Evolutionary conservation across 2,329 filamentous ascomycete species (phyloP).

Genomic region (Cercospora sp.): DNA sequence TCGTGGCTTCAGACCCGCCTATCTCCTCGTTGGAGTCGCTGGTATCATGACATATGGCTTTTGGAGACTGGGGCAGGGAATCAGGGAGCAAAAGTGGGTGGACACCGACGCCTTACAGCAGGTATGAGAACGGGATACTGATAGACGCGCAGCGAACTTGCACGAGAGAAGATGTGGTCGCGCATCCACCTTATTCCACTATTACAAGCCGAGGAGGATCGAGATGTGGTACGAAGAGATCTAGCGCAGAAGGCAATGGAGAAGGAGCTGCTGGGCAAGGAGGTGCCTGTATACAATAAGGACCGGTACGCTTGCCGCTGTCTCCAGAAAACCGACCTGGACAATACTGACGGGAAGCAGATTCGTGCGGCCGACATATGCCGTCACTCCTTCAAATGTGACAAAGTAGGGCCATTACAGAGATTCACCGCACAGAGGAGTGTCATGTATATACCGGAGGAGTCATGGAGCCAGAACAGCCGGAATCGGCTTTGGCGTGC

Average conservation of each 20-base stretch:
- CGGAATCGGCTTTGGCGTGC: background rate
- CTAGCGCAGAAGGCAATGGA: constrained; percentile 85
- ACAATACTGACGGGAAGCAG: constrained; percentile 45
- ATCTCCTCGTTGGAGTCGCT: constrained; percentile 74
- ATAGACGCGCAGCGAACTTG: constrained; percentile 68
- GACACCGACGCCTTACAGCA: background rate
- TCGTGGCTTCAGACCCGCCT: constrained; percentile 81
- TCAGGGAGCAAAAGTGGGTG: constrained; percentile 82
- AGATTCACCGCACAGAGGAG: background rate
- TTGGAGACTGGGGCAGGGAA: constrained; percentile 78
- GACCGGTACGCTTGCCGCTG: constrained; percentile 66
- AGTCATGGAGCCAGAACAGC: background rate
- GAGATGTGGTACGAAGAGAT: constrained; percentile 85
- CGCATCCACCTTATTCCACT: constrained; percentile 92
- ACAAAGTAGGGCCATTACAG: constrained; percentile 51
- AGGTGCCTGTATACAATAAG: constrained; percentile 81
- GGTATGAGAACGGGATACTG: background rate
- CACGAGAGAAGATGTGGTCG: constrained; percentile 97
- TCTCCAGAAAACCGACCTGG: background rate
- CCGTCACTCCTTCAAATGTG: constrained; percentile 63
- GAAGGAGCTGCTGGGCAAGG: constrained; percentile 82
- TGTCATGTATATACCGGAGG: constrained; percentile 15
- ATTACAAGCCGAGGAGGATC: constrained; percentile 94
- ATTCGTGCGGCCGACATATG: constrained; percentile 79
- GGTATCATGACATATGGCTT: constrained; percentile 85